Evolutionary conservation across 805 yeast species (phyloP).

Genomic region (Isabelozyma gotoi): DNA sequence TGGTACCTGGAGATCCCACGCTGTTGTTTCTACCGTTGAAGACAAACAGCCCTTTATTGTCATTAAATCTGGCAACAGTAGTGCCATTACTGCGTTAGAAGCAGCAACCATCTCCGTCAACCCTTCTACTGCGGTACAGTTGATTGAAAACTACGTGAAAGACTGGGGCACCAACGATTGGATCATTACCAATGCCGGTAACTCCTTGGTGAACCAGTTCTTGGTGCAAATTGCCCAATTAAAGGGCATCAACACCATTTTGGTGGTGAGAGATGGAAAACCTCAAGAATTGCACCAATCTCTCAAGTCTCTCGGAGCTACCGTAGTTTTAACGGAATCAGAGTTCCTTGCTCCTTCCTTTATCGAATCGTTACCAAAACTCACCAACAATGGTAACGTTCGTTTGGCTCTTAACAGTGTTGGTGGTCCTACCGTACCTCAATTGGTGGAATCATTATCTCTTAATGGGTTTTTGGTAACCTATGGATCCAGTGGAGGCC

Average conservation of each 20-base stretch:
- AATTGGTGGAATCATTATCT: conserved; percentile 22
- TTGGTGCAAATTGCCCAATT: conserved; percentile 27
- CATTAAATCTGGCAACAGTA: conserved; percentile 11
- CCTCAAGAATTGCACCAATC: conserved; percentile 16
- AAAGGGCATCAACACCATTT: conserved; percentile 24
- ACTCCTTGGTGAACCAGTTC: conserved; percentile 31
- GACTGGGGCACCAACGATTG: conserved; percentile 25
- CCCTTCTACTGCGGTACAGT: conserved; percentile 84
- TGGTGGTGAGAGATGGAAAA: conserved; percentile 28
- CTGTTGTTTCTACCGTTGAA: conserved; percentile 35
- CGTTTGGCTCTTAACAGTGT: conserved; percentile 32
- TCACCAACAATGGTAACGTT: conserved; percentile 16
- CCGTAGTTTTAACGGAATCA: conserved; percentile 28
- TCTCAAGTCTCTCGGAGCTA: conserved; percentile 25
- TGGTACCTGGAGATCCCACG: conserved; percentile 90
- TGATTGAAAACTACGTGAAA: conserved; percentile 64
- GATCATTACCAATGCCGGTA: conserved; percentile 34
- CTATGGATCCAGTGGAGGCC: conserved; percentile 23
- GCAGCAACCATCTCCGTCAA: conserved; percentile 90
- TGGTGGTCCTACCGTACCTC: conserved; percentile 19
- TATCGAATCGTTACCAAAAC: conserved; percentile 14
- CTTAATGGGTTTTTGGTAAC: conserved; percentile 26
- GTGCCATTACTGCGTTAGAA: conserved; percentile 38
- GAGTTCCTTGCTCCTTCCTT: conserved; percentile 11
- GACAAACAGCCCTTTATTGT: conserved; percentile 41